phyloP scores from a whole-genome alignment of 768 basidiomycete species.

The Rhizopogon roseolus region DNA sequence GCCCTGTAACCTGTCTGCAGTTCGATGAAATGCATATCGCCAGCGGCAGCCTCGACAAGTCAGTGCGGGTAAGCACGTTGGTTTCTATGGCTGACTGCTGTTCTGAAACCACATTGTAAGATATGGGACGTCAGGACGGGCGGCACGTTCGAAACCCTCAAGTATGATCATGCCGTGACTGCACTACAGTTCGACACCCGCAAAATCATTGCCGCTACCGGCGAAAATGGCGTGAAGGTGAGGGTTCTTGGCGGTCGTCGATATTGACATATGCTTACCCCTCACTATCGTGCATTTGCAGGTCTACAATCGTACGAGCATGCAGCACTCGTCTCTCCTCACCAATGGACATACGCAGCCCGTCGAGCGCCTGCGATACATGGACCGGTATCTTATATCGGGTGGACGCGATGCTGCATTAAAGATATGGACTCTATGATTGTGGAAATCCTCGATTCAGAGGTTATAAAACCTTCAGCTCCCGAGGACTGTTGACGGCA shows the following conservation, averaged over 20 bases:
- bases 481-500: background rate
- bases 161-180: conserved; percentile 88
- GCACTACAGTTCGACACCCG: conserved; percentile 91
- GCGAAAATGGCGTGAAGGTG: conserved; percentile 92
- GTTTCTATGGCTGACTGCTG: background rate
- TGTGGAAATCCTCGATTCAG: background rate
- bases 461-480: background rate
- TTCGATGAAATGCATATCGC: conserved; percentile 95
- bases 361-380: conserved; percentile 84
- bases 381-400: conserved; percentile 91
- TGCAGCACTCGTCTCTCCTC: conserved; percentile 76
- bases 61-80: conserved; percentile 62
- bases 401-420: conserved; percentile 84
- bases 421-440: conserved; percentile 91
- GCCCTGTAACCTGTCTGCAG: conserved; percentile 88
- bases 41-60: conserved; percentile 92
- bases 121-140: conserved; percentile 97
- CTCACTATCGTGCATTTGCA: conserved; percentile 21
- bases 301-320: conserved; percentile 94
- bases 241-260: conserved; percentile 3
- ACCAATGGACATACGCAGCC: conserved; percentile 95
- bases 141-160: conserved; percentile 79
- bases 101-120: conserved; percentile 33
- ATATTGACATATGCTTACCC: background rate
- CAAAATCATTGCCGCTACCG: conserved; percentile 88